Percentiles rank a stretch among this genome's conserved stretches.
Evolutionary conservation across 441 rosid genomes (phyloP).

Genomic region (Arabidopsis hybrid): DNA sequence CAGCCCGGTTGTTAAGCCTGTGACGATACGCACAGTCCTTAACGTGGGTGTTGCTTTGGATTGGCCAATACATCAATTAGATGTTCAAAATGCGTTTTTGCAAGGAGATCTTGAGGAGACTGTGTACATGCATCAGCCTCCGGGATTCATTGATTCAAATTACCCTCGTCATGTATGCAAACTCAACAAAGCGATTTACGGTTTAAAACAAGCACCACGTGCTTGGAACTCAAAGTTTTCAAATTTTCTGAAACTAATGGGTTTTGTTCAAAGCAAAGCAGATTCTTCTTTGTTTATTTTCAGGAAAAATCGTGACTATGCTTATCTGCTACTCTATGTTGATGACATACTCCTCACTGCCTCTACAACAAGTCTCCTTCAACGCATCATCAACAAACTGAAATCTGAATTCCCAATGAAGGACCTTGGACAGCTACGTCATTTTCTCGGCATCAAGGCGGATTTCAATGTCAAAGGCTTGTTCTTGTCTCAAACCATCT

Average conservation of each 20-base stretch:
- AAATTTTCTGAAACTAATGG: neutral
- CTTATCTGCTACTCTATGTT: neutral
- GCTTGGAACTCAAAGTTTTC: neutral
- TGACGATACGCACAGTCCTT: neutral
- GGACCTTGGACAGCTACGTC: fast-evolving
- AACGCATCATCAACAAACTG: neutral
- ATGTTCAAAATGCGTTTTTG: neutral
- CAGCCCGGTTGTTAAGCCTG: neutral
- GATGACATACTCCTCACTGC: neutral
- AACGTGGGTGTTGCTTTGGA: neutral
- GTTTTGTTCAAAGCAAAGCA: neutral
- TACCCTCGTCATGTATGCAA: neutral
- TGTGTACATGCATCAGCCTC: neutral
- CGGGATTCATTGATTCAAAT: fast-evolving
- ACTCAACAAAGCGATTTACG: neutral
- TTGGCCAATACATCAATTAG: neutral
- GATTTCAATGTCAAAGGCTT: neutral
- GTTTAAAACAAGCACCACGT: neutral
- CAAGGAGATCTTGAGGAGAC: neutral
- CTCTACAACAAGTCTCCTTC: fast-evolving
- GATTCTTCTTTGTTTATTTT: neutral
- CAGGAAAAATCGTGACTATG: no score
- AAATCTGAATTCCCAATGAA: neutral
- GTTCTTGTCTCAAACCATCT: neutral
- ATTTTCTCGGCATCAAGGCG: neutral